These are phyloP conservation scores for Dactylonectria estremocensis DNA, from an alignment of 2,329 filamentous ascomycete species.

Conservation along the genomic window DNA sequence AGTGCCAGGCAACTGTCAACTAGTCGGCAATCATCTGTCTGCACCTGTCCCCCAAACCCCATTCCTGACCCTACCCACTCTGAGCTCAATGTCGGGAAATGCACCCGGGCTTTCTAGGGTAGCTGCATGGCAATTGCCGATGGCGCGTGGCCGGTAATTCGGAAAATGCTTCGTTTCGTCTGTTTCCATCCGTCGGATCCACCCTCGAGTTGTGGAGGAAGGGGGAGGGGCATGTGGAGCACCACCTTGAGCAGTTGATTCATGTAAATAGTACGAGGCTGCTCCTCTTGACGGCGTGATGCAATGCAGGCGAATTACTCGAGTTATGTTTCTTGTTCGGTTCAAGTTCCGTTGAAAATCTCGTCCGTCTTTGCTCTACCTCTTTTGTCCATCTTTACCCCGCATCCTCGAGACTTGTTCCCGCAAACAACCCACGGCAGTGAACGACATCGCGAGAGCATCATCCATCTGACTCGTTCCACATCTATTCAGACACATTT, in stretches of 20 bases:
- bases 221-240: slow-evolving; percentile 7
- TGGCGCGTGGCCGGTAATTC: not conserved
- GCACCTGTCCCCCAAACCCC: too few species aligned
- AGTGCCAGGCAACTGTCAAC: too few species aligned
- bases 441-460: too few species aligned
- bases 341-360: not conserved
- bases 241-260: not conserved
- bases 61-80: too few species aligned
- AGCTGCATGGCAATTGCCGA: not conserved
- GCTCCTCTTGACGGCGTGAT: not conserved
- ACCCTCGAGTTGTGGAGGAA: not conserved
- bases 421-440: not conserved
- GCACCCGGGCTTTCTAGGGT: not conserved
- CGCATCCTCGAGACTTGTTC: not conserved
- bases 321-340: not conserved
- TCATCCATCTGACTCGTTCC: not conserved
- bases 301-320: not conserved
- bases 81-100: not conserved
- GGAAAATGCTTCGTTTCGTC: slow-evolving; percentile 1
- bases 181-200: not conserved
- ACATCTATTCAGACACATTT: not conserved
- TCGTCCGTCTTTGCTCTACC: not conserved
- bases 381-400: not conserved
- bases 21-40: too few species aligned
- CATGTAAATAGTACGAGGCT: not conserved